phyloP scores from a whole-genome alignment of 257 asterid species.

The Nicotiana paniculata region DNA sequence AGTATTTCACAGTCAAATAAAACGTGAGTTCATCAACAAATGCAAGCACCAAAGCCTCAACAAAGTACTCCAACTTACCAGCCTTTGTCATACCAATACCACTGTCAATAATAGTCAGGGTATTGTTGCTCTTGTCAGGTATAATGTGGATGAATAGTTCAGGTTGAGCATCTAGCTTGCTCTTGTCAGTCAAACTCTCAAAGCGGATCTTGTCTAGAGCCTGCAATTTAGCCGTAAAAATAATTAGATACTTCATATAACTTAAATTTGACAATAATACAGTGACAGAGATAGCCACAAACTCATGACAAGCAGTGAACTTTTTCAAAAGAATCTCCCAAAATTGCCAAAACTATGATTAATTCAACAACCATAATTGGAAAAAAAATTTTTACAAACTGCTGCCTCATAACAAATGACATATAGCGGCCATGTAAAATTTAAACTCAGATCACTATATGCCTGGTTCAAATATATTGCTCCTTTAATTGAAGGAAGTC shows the following conservation, averaged over 20 bases:
- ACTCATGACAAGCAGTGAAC: neutral
- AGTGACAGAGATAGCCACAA: neutral
- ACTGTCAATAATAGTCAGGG: conserved; percentile 49
- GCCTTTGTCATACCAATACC: conserved; percentile 77
- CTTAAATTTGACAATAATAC: neutral
- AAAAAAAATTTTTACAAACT: neutral
- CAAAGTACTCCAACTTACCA: conserved; percentile 31
- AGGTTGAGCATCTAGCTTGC: conserved; percentile 57
- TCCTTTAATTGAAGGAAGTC: neutral
- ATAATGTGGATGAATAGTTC: conserved; percentile 53
- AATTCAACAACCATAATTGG: neutral
- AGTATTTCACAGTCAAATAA: neutral
- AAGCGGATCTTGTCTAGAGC: conserved; percentile 62
- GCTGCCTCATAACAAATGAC: neutral
- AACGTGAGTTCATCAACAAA: neutral
- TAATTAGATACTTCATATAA: neutral
- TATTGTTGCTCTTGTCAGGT: conserved; percentile 55
- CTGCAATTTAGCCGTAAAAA: conserved; percentile 8
- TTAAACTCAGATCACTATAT: neutral
- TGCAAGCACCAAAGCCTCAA: neutral
- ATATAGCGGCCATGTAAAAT: neutral
- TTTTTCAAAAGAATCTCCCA: neutral
- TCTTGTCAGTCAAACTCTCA: conserved; percentile 58
- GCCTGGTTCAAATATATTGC: neutral
- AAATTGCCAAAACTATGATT: neutral